phyloP scores from a whole-genome alignment of 768 basidiomycete genomes.

The Naganishia randhawae region DNA sequence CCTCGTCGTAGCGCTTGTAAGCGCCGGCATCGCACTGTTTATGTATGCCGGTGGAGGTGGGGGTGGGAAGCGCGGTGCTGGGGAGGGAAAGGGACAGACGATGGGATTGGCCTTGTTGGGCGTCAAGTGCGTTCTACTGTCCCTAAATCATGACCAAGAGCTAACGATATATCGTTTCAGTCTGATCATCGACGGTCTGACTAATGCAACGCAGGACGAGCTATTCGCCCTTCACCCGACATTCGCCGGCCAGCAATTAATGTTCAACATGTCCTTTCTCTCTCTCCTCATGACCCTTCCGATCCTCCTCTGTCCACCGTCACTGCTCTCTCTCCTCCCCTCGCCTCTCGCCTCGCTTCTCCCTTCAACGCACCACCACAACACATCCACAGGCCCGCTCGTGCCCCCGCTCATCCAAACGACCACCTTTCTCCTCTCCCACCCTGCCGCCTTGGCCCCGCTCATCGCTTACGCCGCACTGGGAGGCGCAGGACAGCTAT shows the following conservation, averaged over 20 bases:
- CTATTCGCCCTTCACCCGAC: conserved; percentile 73
- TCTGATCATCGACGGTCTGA: conserved; percentile 83
- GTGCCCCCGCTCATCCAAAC: conserved; percentile 23
- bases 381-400: conserved; percentile 26
- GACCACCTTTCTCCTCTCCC: conserved; percentile 62
- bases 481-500: conserved; percentile 90
- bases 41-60: conserved; percentile 65
- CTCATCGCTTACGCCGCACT: conserved; percentile 80
- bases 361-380: conserved; percentile 7
- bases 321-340: conserved; percentile 52
- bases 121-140: conserved; percentile 45
- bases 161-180: conserved; percentile 53
- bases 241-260: conserved; percentile 91
- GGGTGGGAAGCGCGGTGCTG: conserved; percentile 14
- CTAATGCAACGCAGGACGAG: conserved; percentile 95
- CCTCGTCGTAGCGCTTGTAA: conserved; percentile 88
- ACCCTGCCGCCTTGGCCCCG: conserved; percentile 70
- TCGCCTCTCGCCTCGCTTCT: conserved; percentile 19
- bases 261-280: conserved; percentile 96
- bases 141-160: too few relatives aligned
- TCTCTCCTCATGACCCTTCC: conserved; percentile 68
- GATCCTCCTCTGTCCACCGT: conserved; percentile 62
- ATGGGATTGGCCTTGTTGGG: conserved; percentile 52
- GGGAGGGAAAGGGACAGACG: conserved; percentile 53
- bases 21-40: conserved; percentile 83